Percentiles rank a stretch among this genome's conserved stretches.
Conservation (phyloP, 352 stramenopile genomes). For the Plasmopara halstedii region DNA sequence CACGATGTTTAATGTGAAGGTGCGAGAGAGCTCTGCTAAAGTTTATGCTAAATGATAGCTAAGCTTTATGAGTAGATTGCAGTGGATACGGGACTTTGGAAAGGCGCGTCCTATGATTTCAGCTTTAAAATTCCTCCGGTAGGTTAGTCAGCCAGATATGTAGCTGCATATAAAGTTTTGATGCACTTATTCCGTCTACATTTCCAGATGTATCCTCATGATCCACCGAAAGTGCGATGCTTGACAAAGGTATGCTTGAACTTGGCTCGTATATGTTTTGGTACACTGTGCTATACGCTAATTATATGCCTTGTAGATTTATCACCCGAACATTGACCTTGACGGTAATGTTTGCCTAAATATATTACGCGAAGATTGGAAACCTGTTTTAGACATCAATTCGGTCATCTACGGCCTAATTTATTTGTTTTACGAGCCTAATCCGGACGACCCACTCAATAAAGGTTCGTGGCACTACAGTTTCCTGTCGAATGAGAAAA, state of each 20-base stretch:
- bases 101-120: slow-evolving; percentile 95
- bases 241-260: slow-evolving; percentile 78
- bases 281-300: background rate
- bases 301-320: slow-evolving; percentile 76
- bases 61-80: slow-evolving; percentile 50
- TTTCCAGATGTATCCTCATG: slow-evolving; percentile 90
- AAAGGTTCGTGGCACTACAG: slow-evolving; percentile 31
- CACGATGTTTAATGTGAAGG: slow-evolving; percentile 88
- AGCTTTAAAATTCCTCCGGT: slow-evolving; percentile 96
- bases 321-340: slow-evolving; percentile 98
- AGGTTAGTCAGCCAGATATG: slow-evolving; percentile 7
- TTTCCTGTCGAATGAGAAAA: background rate
- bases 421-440: slow-evolving; percentile 99
- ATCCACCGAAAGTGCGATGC: slow-evolving; percentile 96
- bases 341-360: slow-evolving; percentile 98
- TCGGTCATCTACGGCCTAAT: slow-evolving; percentile 99
- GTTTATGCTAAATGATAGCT: background rate
- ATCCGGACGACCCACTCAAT: slow-evolving; percentile 98
- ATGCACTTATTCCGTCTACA: slow-evolving; percentile 3
- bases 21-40: slow-evolving; percentile 10
- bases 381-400: slow-evolving; percentile 98
- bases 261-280: background rate
- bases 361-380: slow-evolving; percentile 98
- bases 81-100: slow-evolving; percentile 96
- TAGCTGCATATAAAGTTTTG: background rate